Percentiles rank a stretch among this genome's conserved stretches.
Conservation (phyloP, 2,329 filamentous ascomycete species). For the Ophiostoma sp. region DNA sequence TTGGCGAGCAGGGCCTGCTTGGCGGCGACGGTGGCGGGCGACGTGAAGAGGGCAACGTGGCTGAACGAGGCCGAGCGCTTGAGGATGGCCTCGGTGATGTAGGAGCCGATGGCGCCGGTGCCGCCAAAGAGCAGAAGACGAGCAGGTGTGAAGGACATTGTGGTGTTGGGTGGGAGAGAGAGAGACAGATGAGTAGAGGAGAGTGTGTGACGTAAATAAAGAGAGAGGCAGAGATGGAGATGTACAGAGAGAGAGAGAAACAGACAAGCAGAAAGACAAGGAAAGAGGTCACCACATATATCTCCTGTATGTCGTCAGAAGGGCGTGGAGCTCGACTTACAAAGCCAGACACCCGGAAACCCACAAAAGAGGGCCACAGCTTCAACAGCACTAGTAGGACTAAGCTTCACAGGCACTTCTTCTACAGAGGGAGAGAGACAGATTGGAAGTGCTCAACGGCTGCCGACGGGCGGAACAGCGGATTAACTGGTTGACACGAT, state of each 20-base stretch:
- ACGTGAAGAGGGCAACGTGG: slow-evolving; percentile 38
- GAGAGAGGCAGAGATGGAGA: no score
- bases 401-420: no score
- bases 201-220: background rate
- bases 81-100: slow-evolving; percentile 34
- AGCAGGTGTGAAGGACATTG: slow-evolving; percentile 7
- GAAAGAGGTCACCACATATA: no score
- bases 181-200: background rate
- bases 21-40: slow-evolving; percentile 42
- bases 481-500: slow-evolving; percentile 11
- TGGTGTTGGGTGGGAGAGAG: background rate
- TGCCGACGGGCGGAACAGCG: background rate
- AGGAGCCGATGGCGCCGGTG: slow-evolving; percentile 36
- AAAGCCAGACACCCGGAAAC: background rate
- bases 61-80: slow-evolving; percentile 32
- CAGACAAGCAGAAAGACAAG: no score
- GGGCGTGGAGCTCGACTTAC: slow-evolving; percentile 15
- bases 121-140: slow-evolving; percentile 33
- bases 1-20: slow-evolving; percentile 44
- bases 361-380: background rate
- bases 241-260: no score
- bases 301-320: slow-evolving; percentile 4
- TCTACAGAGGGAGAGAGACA: no score
- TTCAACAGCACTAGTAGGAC: no score
- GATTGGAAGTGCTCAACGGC: background rate